A percentile compares a stretch with the other conserved stretches of the same genome.
Evolutionary conservation across 208 protist species (phyloP).

Genomic region (Entamoeba nuttalli): DNA sequence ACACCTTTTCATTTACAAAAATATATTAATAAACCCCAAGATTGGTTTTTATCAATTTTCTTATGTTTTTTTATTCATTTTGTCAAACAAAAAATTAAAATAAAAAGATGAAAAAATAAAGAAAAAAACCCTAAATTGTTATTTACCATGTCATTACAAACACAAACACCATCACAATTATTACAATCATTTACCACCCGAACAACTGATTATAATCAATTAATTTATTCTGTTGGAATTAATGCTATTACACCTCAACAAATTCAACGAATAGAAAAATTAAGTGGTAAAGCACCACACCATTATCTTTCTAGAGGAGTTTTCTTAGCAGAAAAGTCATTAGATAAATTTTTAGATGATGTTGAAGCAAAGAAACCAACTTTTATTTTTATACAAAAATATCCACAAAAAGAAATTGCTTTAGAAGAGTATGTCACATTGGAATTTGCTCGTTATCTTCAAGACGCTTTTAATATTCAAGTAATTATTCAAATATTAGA

Average conservation of each 20-base stretch:
- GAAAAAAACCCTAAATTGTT: background rate
- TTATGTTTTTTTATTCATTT: background rate
- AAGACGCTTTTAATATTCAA: slow-evolving; percentile 85
- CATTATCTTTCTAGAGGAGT: background rate
- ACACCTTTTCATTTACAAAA: too few species aligned
- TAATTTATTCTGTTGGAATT: background rate
- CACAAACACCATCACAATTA: background rate
- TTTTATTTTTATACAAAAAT: slow-evolving; percentile 96
- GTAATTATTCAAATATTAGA: slow-evolving; percentile 97
- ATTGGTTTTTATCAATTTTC: too few species aligned
- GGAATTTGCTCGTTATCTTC: slow-evolving; percentile 83
- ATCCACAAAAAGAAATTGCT: slow-evolving; percentile 83
- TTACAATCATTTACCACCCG: background rate
- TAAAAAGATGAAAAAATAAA: background rate
- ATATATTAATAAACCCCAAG: too few species aligned
- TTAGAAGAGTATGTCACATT: slow-evolving; percentile 95
- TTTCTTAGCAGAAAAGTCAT: slow-evolving; percentile 49
- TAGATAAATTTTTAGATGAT: slow-evolving; percentile 66
- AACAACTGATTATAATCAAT: background rate
- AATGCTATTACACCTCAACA: background rate
- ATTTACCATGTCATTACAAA: background rate
- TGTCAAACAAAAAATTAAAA: background rate
- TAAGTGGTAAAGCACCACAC: slow-evolving; percentile 5
- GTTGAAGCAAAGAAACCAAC: slow-evolving; percentile 65
- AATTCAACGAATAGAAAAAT: background rate